Evolutionary conservation across 352 stramenopile genomes (phyloP).

Genomic region (Phytophthora pistaciae): DNA sequence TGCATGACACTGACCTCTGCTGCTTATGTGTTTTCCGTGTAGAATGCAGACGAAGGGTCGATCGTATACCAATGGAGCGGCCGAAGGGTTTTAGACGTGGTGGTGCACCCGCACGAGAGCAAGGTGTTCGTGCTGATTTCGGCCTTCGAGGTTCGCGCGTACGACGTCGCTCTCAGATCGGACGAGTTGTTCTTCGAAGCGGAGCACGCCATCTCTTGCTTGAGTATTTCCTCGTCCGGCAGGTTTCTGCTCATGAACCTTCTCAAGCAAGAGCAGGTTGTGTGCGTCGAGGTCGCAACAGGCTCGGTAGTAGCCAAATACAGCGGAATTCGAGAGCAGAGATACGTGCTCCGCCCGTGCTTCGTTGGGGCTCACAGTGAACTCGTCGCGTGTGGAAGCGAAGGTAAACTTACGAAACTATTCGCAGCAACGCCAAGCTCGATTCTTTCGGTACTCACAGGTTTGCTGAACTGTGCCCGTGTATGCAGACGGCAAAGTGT

Average conservation of each 20-base stretch:
- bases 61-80: slow-evolving; percentile 78
- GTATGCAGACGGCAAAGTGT: slow-evolving; percentile 59
- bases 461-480: not conserved
- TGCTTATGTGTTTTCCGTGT: not conserved
- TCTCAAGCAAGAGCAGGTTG: slow-evolving; percentile 68
- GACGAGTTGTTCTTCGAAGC: slow-evolving; percentile 65
- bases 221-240: slow-evolving; percentile 53
- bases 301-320: slow-evolving; percentile 59
- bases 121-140: slow-evolving; percentile 70
- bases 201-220: slow-evolving; percentile 64
- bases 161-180: slow-evolving; percentile 66
- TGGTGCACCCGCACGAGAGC: slow-evolving; percentile 60
- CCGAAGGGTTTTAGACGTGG: slow-evolving; percentile 66
- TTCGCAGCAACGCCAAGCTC: not conserved
- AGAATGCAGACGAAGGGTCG: slow-evolving; percentile 64
- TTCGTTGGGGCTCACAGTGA: slow-evolving; percentile 63
- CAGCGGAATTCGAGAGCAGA: slow-evolving; percentile 62
- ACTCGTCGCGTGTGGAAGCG: slow-evolving; percentile 69
- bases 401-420: slow-evolving; percentile 51
- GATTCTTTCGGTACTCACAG: not conserved
- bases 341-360: slow-evolving; percentile 72
- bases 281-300: slow-evolving; percentile 56
- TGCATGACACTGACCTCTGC: not conserved
- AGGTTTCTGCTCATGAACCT: slow-evolving; percentile 71
- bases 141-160: slow-evolving; percentile 64